Evolutionary conservation across 345 rosid species (phyloP).

Genomic region (Arabidopsis arenosa): DNA sequence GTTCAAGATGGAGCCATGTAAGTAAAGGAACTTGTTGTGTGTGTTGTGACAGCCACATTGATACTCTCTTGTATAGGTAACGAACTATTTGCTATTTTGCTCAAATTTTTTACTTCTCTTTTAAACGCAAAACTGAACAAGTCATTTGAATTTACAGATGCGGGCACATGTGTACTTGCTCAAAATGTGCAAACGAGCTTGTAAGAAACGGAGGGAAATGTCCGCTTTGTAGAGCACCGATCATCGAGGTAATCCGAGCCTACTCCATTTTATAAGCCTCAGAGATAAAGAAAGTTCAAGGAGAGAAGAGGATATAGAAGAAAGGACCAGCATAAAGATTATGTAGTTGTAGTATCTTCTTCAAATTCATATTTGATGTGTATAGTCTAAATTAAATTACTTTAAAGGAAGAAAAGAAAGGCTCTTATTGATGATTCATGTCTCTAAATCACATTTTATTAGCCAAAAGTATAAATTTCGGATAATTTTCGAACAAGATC

Average conservation of each 20-base stretch:
- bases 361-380: slow-evolving; percentile 30
- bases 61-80: slow-evolving; percentile 93
- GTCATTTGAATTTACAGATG: slow-evolving; percentile 59
- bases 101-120: not conserved
- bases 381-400: slow-evolving; percentile 28
- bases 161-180: slow-evolving; percentile 99
- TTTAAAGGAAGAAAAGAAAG: slow-evolving; percentile 12
- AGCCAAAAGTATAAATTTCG: not conserved
- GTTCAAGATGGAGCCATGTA: slow-evolving; percentile 92
- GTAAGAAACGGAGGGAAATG: slow-evolving; percentile 92
- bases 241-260: slow-evolving; percentile 91
- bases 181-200: slow-evolving; percentile 92
- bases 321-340: not conserved
- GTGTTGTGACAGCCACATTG: slow-evolving; percentile 95
- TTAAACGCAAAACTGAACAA: not conserved
- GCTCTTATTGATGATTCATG: slow-evolving; percentile 17
- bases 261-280: slow-evolving; percentile 81
- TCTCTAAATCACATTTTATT: not conserved
- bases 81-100: not conserved
- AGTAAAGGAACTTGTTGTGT: slow-evolving; percentile 96
- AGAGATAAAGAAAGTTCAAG: slow-evolving; percentile 18
- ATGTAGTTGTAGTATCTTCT: slow-evolving; percentile 36
- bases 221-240: slow-evolving; percentile 96
- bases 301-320: slow-evolving; percentile 16
- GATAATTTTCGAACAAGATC: not conserved